Percentiles rank a stretch among this genome's conserved stretches.
Evolutionary conservation across 495 filamentous ascomycete genomes (phyloP).

Genomic region (Trichoderma virens): DNA sequence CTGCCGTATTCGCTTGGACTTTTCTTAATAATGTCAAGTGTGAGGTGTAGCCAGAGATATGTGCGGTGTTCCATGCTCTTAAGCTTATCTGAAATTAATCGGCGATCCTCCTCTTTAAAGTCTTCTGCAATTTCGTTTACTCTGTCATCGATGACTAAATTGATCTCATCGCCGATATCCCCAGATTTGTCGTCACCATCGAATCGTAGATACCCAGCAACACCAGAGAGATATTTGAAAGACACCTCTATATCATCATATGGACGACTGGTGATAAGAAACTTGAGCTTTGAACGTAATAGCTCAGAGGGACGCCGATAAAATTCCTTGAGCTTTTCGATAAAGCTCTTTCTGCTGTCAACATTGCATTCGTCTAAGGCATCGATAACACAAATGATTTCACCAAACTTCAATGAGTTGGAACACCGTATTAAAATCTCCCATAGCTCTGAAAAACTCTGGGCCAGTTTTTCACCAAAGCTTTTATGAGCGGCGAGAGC

Average conservation of each 20-base stretch:
- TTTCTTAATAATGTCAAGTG: constrained; percentile 24
- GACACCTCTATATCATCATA: constrained; percentile 22
- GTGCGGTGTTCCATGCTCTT: constrained; percentile 33
- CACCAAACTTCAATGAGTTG: constrained; percentile 24
- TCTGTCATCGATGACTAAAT: constrained; percentile 29
- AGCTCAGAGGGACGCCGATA: constrained; percentile 11
- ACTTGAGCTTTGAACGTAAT: constrained; percentile 22
- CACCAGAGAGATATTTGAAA: constrained; percentile 16
- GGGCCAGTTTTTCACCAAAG: constrained; percentile 19
- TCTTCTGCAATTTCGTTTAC: constrained; percentile 16
- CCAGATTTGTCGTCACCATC: constrained; percentile 26
- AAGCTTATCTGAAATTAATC: constrained; percentile 20
- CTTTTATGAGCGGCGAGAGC: constrained; percentile 17
- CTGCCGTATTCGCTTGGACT: constrained; percentile 15
- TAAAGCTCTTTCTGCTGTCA: constrained; percentile 16
- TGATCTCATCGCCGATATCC: constrained; percentile 29
- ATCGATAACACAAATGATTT: constrained; percentile 38
- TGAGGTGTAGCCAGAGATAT: constrained; percentile 44
- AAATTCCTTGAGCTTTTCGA: constrained; percentile 21
- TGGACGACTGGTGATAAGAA: constrained; percentile 33
- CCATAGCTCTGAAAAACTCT: constrained; percentile 35
- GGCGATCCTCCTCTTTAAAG: constrained; percentile 13
- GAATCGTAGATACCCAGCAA: constrained; percentile 18
- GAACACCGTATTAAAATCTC: constrained; percentile 27
- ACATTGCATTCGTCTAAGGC: constrained; percentile 36